Evolutionary conservation across 148 eudicot species (phyloP), one percentile per base, ranked within the genome.

Genomic region (Vaccinium macrocarpon): DNA sequence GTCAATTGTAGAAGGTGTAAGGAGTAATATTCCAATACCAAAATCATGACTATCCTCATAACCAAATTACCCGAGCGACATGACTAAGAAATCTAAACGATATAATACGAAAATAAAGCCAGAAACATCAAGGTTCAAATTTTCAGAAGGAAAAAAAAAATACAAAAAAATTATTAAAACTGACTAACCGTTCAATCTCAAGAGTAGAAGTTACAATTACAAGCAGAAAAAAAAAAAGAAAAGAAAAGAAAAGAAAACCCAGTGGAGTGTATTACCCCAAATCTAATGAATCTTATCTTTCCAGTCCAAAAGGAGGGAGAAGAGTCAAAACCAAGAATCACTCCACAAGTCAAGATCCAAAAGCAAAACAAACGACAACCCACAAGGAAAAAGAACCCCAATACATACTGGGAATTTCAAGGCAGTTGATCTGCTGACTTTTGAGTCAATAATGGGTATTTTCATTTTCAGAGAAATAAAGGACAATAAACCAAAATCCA

Each of bases 211-310:
- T 38, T 35, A 10, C 51, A 32, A 80, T 32, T 55, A 29, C 25
- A 57, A 35, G 35, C 64, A 21, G 48, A 70, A 57, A 72, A 18
- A 3, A 57, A 66, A 32, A 21, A 61, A 3, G 1, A 59, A 18
- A 38, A 80, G 8, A 12, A 32, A 29, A 62, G n/a, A n/a, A n/a
- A n/a, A n/a, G n/a, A n/a, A 52, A 35, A n/a, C 82, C 51, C 82
- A 73, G 70, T 14, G 1, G 52, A 72, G 48, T 11, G 23, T 82
- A 29, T 62, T 35, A 14, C 55, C 49, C 59, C 14, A 73, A 82
- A 72, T 82, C 70, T 42, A 21, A 82, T n/a, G 79, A 73, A 73
- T 82, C 79, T 73, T 38, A 61, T 82, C 79, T 73, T 73, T 73
- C 29, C 25, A 19, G 12, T 50, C 50, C 78, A 51, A 16, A 35